Evolutionary conservation across 2,329 filamentous ascomycete genomes (phyloP), one percentile per base, ranked within the genome.

Genomic region (Didymella glomerata): DNA sequence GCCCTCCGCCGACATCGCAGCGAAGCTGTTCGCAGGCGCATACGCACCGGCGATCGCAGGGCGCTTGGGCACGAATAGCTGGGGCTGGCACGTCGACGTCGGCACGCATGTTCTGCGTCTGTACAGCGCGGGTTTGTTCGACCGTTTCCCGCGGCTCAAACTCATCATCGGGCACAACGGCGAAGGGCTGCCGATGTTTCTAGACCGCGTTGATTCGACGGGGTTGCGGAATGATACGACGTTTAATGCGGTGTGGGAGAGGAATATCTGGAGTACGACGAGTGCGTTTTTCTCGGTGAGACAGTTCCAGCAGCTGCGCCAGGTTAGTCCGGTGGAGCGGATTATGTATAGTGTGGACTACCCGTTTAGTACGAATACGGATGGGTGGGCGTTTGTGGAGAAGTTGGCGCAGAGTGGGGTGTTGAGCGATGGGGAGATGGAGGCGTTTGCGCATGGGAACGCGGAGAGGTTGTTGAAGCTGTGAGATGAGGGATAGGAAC

Each of bases 241-340:
- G 1, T 76, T 78, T 63, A 77, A 77, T 18, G 78, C 85, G 14
- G 86, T 86, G 70, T 86, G 86, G 70, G 76, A 76, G n/a, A 63
- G 79, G 36, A 86, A 86, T 68, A 75, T 86, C 54, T 86, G 82
- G 81, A 81, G 86, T 62, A 86, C 85, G 4, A 86, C 84, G 0
- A 81, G 78, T 58, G 85, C 84, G 0, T 81, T 86, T 67, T 86
- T 86, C 64, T 85, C 81, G 0, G 85, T 83, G 0, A 70, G 79
- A 0, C 83, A 83, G 1, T 70, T 86, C 42, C 76, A 84, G 61
- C 85, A 79, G 55, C 80, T 80, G 42, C 74, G 83, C 20, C 75
- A 77, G 24, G 79, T 84, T 61, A 73, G 86, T 24, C 79, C 82
- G 4, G 72, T 81, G 2, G 82, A 84, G 53, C 70, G 83, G 0